Conservation (phyloP, 148 eudicot genomes). For the Cornus kousa region DNA sequence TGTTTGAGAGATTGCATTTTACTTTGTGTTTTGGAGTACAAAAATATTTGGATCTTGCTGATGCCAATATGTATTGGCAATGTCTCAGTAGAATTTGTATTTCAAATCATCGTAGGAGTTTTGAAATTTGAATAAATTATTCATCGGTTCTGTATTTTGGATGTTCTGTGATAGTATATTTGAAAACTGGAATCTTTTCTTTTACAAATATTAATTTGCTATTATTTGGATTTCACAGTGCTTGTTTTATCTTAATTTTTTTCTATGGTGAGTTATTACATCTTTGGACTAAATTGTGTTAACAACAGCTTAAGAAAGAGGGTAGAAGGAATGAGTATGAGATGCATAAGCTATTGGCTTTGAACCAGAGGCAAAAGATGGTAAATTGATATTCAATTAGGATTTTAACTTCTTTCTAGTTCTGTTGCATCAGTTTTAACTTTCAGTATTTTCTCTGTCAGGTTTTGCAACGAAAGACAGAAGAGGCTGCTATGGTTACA, state of each 20-base stretch:
- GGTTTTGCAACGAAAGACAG: conserved; percentile 98
- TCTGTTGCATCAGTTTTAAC: neutral
- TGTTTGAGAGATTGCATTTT: no score
- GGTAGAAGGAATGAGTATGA: conserved; percentile 97
- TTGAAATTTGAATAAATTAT: no score
- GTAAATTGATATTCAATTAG: conserved; percentile 29
- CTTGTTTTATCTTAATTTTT: neutral
- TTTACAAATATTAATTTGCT: no score
- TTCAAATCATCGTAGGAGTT: no score
- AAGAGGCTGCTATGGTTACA: conserved; percentile 91
- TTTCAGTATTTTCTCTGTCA: conserved; percentile 21
- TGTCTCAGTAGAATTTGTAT: no score
- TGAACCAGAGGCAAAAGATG: conserved; percentile 96
- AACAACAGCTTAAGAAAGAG: conserved; percentile 87
- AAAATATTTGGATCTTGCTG: no score
- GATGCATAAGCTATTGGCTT: conserved; percentile 93
- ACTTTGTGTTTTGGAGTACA: no score
- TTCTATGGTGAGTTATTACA: neutral
- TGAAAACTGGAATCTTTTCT: neutral
- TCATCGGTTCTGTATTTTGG: neutral
- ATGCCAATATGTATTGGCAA: no score
- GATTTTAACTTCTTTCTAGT: neutral
- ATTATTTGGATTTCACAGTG: no score
- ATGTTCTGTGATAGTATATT: neutral
- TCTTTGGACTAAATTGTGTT: conserved; percentile 3